Percentiles rank a stretch among this genome's conserved stretches.
Conservation (phyloP, 495 filamentous ascomycete genomes). For the Gamarada debralockiae region DNA sequence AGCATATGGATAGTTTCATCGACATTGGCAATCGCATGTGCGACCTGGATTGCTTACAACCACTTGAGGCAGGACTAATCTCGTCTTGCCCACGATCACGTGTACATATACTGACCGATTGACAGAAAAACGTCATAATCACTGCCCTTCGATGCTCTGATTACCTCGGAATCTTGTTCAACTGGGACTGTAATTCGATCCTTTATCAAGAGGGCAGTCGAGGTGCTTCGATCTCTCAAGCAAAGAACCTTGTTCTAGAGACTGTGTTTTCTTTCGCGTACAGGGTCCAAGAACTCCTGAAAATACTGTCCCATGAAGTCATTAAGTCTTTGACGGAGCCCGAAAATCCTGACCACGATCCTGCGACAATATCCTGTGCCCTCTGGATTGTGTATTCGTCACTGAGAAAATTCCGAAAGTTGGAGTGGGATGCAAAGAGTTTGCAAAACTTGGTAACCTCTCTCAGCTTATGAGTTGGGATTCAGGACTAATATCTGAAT, state of each 20-base stretch:
- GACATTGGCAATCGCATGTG: neutral
- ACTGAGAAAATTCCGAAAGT: neutral
- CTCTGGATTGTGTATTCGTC: neutral
- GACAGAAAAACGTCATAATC: neutral
- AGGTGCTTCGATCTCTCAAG: neutral
- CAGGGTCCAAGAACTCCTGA: neutral
- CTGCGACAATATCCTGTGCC: neutral
- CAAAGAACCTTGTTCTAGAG: neutral
- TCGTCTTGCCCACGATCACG: neutral
- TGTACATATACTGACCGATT: neutral
- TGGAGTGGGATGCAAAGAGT: neutral
- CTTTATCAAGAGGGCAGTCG: neutral
- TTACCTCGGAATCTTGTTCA: neutral
- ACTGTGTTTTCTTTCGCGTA: neutral
- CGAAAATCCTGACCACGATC: neutral
- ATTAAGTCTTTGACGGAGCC: neutral
- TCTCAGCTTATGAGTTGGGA: no score
- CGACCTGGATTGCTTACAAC: neutral
- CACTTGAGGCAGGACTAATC: neutral
- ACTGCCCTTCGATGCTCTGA: neutral
- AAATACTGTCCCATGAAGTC: neutral
- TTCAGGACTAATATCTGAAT: no score
- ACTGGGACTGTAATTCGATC: neutral
- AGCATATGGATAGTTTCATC: neutral
- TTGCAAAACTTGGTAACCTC: neutral